phyloP scores from a whole-genome alignment of 192 early-diverging fungal species.

The Phycomyces nitens region DNA sequence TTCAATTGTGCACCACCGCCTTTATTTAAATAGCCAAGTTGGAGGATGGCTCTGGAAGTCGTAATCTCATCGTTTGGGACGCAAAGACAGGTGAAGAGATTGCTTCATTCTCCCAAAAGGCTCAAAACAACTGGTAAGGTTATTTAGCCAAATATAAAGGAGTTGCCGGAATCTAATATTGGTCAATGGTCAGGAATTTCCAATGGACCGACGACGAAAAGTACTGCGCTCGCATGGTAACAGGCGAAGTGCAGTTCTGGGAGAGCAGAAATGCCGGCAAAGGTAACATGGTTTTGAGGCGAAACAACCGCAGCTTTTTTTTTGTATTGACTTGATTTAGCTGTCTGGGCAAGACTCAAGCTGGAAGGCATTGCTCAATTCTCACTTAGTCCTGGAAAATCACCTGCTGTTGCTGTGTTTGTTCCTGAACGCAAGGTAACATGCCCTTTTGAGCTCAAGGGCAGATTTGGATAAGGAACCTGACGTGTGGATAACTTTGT shows the following conservation, averaged over 20 bases:
- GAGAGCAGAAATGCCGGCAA: constrained; percentile 58
- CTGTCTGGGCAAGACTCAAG: constrained; percentile 52
- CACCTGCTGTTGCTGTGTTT: constrained; percentile 84
- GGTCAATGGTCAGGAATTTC: constrained; percentile 59
- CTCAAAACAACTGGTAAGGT: constrained; percentile 63
- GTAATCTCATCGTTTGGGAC: constrained; percentile 83
- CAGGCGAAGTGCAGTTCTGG: constrained; percentile 87
- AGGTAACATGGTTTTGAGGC: constrained; percentile 43
- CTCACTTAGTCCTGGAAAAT: constrained; percentile 84
- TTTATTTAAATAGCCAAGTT: constrained; percentile 59
- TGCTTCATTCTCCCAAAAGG: constrained; percentile 79
- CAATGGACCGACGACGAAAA: constrained; percentile 94
- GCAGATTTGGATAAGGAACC: too few relatives aligned
- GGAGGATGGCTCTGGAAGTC: constrained; percentile 60
- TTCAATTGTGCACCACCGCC: neutral
- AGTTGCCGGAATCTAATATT: neutral
- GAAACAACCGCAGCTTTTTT: too few relatives aligned
- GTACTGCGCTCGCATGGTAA: constrained; percentile 81
- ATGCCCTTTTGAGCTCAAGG: neutral
- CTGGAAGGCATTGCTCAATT: constrained; percentile 80
- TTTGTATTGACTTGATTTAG: constrained; percentile 4
- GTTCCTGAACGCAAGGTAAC: constrained; percentile 73
- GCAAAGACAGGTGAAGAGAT: constrained; percentile 63
- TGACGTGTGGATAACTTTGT: constrained; percentile 6
- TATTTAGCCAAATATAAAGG: neutral